Conservation (phyloP, 192 early-diverging fungal genomes). For the Funneliformis geosporum region DNA sequence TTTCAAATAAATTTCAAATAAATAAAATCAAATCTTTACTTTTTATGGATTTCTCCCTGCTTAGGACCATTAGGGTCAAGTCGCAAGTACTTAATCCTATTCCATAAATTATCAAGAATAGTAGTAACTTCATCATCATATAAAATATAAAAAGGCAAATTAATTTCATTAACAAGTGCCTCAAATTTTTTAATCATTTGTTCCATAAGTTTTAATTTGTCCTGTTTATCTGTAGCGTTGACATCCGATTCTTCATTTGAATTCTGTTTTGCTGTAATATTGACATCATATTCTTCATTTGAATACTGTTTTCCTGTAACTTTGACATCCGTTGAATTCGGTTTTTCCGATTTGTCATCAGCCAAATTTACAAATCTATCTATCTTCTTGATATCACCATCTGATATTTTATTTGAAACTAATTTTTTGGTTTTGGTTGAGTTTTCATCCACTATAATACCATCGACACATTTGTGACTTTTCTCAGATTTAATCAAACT, state of each 20-base stretch:
- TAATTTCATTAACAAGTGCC: conserved; percentile 80
- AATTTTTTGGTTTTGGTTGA: background rate
- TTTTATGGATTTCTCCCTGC: conserved; percentile 70
- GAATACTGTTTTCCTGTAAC: no score
- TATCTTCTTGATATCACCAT: no score
- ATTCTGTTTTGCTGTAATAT: no score
- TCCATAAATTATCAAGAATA: conserved; percentile 73
- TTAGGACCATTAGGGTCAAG: conserved; percentile 87
- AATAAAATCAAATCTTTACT: conserved; percentile 43
- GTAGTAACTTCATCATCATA: conserved; percentile 77
- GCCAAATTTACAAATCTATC: no score
- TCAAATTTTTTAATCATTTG: conserved; percentile 52
- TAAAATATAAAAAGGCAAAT: conserved; percentile 81
- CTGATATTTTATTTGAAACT: background rate
- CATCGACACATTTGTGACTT: no score
- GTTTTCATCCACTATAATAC: background rate
- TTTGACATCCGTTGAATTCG: no score
- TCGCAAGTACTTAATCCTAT: conserved; percentile 80
- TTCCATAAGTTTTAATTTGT: conserved; percentile 37
- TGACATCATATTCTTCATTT: no score
- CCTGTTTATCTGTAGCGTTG: no score
- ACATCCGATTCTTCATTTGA: background rate
- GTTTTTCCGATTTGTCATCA: no score
- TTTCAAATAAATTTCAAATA: background rate
- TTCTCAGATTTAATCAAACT: background rate